Evolutionary conservation across 1,284 basidiomycete genomes (phyloP).

Genomic region (Apiotrichum mycotoxinovorans): DNA sequence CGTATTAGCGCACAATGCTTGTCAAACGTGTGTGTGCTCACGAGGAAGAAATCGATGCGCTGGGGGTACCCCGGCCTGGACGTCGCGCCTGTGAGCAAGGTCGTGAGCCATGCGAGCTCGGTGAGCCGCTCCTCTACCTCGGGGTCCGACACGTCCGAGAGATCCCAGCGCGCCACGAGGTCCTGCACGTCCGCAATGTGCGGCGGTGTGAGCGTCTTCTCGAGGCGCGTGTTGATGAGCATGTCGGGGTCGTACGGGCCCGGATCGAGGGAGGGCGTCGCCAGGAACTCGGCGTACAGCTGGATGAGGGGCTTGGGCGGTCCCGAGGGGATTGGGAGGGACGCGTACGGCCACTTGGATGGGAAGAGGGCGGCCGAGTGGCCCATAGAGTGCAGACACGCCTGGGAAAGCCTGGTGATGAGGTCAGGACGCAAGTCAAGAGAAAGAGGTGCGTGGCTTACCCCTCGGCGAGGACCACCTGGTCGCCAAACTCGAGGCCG

Average conservation of each 20-base stretch:
- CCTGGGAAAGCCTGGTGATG: slow-evolving; percentile 55
- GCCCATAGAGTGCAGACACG: slow-evolving; percentile 53
- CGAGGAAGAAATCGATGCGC: slow-evolving; percentile 65
- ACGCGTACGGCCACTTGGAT: slow-evolving; percentile 20
- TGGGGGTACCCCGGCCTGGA: slow-evolving; percentile 56
- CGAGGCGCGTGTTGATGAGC: slow-evolving; percentile 53
- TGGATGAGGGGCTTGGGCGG: slow-evolving; percentile 20
- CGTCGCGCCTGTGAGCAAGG: slow-evolving; percentile 58
- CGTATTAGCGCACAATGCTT: slow-evolving; percentile 8
- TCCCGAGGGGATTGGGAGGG: background rate
- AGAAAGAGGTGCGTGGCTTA: too few relatives aligned
- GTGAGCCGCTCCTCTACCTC: slow-evolving; percentile 54
- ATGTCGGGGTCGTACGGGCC: slow-evolving; percentile 58
- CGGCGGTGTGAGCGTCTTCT: slow-evolving; percentile 50
- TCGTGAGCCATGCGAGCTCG: slow-evolving; percentile 57
- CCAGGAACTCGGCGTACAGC: slow-evolving; percentile 31
- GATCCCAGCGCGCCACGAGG: slow-evolving; percentile 55
- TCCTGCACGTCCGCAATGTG: slow-evolving; percentile 54
- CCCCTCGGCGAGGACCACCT: slow-evolving; percentile 58
- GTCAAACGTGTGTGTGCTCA: slow-evolving; percentile 2
- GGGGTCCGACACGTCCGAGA: slow-evolving; percentile 50
- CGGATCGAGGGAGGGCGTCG: slow-evolving; percentile 47
- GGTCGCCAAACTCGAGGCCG: slow-evolving; percentile 60
- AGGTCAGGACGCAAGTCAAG: too few relatives aligned
- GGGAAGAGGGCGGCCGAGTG: slow-evolving; percentile 18